phyloP scores from a whole-genome alignment of 352 stramenopile species.

The Phytophthora colocasiae region DNA sequence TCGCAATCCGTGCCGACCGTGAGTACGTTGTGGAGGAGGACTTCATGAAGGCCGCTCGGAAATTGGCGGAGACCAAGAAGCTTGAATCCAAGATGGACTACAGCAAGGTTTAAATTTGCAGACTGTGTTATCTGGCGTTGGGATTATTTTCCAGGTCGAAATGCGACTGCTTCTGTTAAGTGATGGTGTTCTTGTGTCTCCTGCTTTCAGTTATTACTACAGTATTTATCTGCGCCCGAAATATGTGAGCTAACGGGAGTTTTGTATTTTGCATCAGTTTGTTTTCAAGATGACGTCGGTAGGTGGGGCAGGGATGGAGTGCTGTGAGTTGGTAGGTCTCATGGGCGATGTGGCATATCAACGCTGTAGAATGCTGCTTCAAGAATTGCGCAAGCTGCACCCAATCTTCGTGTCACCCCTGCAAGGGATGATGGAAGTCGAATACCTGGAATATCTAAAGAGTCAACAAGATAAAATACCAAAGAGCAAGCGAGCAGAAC shows the following conservation, averaged over 20 bases:
- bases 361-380: conserved; percentile 64
- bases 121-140: background rate
- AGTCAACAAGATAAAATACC: conserved; percentile 43
- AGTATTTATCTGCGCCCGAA: conserved; percentile 14
- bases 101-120: conserved; percentile 96
- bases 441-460: conserved; percentile 59
- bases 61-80: conserved; percentile 99
- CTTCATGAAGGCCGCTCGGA: conserved; percentile 99
- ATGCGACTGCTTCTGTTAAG: conserved; percentile 26
- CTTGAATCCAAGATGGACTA: conserved; percentile 99
- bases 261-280: background rate
- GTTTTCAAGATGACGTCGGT: conserved; percentile 19
- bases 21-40: conserved; percentile 99
- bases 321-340: conserved; percentile 67
- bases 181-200: conserved; percentile 11
- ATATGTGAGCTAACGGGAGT: conserved; percentile 10
- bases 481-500: conserved; percentile 26
- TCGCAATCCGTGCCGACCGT: conserved; percentile 98
- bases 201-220: background rate
- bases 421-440: conserved; percentile 56
- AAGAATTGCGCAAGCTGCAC: conserved; percentile 60
- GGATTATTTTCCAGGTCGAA: conserved; percentile 12
- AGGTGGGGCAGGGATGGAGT: conserved; percentile 27
- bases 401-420: conserved; percentile 61
- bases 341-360: conserved; percentile 69